Conservation (phyloP, 2,329 filamentous ascomycete genomes). For the Hypoxylon sp. region DNA sequence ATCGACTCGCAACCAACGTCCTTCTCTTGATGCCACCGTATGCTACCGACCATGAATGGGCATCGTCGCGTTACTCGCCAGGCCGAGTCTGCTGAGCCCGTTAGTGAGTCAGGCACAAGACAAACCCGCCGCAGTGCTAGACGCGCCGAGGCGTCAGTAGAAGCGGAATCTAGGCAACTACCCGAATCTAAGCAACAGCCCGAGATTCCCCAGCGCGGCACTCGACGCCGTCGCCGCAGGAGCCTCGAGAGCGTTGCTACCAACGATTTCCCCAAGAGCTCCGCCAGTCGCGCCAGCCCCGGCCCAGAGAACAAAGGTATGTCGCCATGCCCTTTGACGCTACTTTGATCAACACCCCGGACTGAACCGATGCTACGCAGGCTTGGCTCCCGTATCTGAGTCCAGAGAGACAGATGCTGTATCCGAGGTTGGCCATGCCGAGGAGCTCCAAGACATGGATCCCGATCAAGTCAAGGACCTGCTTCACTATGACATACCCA, state of each 20-base stretch:
- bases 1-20: neutral
- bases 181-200: conserved; percentile 3
- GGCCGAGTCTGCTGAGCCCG: conserved; percentile 30
- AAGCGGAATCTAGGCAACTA: conserved; percentile 11
- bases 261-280: conserved; percentile 28
- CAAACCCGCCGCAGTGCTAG: conserved; percentile 36
- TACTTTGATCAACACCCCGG: conserved; percentile 3
- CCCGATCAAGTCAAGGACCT: conserved; percentile 38
- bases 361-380: conserved; percentile 24
- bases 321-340: conserved; percentile 9
- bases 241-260: conserved; percentile 38
- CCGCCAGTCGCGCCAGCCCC: conserved; percentile 16
- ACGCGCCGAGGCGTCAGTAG: conserved; percentile 19
- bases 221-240: conserved; percentile 26
- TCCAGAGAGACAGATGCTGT: neutral
- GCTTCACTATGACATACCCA: conserved; percentile 42
- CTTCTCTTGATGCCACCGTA: neutral
- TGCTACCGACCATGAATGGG: conserved; percentile 30
- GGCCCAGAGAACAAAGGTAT: conserved; percentile 24
- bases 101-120: conserved; percentile 14
- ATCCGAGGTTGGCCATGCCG: conserved; percentile 14
- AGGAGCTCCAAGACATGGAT: conserved; percentile 33
- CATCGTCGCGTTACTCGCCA: conserved; percentile 34
- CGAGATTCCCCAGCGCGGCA: conserved; percentile 35
- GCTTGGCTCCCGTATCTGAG: conserved; percentile 3